Conservation (phyloP, 148 eudicot species). For the Rhododendron ferrugineum region DNA sequence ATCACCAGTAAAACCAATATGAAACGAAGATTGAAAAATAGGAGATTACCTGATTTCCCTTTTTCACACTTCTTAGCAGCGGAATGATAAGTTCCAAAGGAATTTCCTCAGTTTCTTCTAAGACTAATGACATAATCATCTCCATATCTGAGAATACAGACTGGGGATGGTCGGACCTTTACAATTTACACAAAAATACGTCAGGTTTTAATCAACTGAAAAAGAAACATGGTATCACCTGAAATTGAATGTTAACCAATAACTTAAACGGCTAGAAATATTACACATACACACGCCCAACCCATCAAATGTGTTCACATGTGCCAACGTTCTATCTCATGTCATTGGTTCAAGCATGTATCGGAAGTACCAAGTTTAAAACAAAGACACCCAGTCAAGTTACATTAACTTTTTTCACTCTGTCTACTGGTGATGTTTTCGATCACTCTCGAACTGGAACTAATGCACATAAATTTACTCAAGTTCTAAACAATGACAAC, state of each 20-base stretch:
- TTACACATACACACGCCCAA: background rate
- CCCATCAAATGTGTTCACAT: background rate
- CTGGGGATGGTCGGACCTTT: conserved; percentile 57
- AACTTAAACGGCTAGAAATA: background rate
- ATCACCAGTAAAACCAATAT: background rate
- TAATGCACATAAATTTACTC: background rate
- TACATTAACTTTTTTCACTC: background rate
- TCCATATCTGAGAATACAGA: conserved; percentile 55
- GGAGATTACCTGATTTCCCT: conserved; percentile 55
- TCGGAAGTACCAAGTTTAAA: background rate
- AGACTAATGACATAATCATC: conserved; percentile 58
- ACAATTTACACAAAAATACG: conserved; percentile 11
- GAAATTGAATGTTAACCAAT: conserved; percentile 3
- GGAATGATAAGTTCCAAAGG: conserved; percentile 52
- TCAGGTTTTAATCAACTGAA: background rate
- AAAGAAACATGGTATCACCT: background rate
- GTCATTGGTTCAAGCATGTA: background rate
- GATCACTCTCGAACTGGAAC: background rate
- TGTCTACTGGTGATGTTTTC: background rate
- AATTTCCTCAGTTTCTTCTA: conserved; percentile 69
- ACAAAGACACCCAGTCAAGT: background rate
- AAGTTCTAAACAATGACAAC: background rate
- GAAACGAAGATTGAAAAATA: background rate
- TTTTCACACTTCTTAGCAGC: conserved; percentile 55
- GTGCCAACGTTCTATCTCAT: background rate